These are phyloP conservation scores for Schoenoplectus tabernaemontani DNA, from an alignment of 202 grass and related monocot species.

Conservation along the genomic window DNA sequence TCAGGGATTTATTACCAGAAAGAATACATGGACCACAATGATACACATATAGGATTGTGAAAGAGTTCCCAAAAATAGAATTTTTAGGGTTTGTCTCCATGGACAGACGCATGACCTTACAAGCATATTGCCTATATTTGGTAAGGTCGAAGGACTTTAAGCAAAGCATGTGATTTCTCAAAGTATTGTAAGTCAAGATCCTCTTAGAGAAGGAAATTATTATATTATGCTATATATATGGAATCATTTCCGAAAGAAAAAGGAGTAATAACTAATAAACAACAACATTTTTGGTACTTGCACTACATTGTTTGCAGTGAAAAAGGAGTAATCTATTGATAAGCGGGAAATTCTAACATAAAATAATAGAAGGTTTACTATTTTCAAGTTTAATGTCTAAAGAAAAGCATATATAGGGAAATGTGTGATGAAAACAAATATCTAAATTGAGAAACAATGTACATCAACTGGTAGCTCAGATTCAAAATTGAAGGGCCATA, in stretches of 20 bases:
- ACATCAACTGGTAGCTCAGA: background rate
- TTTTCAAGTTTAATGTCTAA: conserved; percentile 18
- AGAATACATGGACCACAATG: conserved; percentile 13
- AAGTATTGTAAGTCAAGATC: background rate
- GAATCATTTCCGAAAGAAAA: conserved; percentile 7
- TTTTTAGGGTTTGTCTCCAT: background rate
- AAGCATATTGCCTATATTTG: conserved; percentile 9
- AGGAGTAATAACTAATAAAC: too few relatives aligned
- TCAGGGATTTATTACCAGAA: background rate
- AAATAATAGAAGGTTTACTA: background rate
- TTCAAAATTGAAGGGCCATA: conserved; percentile 6
- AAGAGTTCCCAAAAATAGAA: conserved; percentile 12
- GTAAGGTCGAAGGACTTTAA: background rate
- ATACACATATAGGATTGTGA: background rate
- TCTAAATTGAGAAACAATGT: too few relatives aligned
- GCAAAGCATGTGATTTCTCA: conserved; percentile 3
- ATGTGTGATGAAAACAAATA: conserved; percentile 1
- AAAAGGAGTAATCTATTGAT: conserved; percentile 13
- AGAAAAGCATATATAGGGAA: conserved; percentile 20
- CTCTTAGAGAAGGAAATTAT: background rate
- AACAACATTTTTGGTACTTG: conserved; percentile 17
- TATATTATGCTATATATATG: conserved; percentile 9
- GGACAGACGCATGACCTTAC: background rate
- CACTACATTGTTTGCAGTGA: conserved; percentile 8
- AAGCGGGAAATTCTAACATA: conserved; percentile 13